phyloP scores from a whole-genome alignment of 208 protist genomes.

The Trypanosoma rangeli region DNA sequence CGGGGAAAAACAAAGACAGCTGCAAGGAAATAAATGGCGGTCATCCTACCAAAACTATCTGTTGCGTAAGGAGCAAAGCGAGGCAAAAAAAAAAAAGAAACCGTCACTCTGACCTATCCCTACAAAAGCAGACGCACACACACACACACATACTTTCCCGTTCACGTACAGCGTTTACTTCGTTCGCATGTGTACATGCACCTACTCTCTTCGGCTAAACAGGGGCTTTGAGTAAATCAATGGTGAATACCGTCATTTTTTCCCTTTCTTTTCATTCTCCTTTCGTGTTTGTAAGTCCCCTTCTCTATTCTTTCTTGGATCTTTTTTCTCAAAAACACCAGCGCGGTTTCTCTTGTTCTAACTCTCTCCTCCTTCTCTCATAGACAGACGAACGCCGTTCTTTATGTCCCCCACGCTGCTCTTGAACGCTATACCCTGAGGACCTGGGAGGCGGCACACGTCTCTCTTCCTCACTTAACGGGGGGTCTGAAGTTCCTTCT shows the following conservation, averaged over 20 bases:
- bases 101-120: background rate
- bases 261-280: background rate
- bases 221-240: background rate
- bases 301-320: constrained; percentile 1
- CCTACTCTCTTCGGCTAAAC: too few species aligned
- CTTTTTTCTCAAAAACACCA: constrained; percentile 35
- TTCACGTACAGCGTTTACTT: background rate
- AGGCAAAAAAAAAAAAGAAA: background rate
- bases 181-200: too few species aligned
- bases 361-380: constrained; percentile 30
- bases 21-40: background rate
- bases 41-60: background rate
- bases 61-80: background rate
- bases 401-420: background rate
- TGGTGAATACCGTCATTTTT: background rate
- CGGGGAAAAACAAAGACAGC: background rate
- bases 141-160: background rate
- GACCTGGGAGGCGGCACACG: background rate
- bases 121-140: background rate
- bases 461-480: background rate
- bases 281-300: background rate
- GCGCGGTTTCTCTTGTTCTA: constrained; percentile 27
- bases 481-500: background rate
- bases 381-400: constrained; percentile 25
- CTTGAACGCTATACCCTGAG: background rate